Evolutionary conservation across 2,329 filamentous ascomycete genomes (phyloP), one percentile per base, ranked within the genome.

Genomic region (Aspergillus pseudoglaucus): DNA sequence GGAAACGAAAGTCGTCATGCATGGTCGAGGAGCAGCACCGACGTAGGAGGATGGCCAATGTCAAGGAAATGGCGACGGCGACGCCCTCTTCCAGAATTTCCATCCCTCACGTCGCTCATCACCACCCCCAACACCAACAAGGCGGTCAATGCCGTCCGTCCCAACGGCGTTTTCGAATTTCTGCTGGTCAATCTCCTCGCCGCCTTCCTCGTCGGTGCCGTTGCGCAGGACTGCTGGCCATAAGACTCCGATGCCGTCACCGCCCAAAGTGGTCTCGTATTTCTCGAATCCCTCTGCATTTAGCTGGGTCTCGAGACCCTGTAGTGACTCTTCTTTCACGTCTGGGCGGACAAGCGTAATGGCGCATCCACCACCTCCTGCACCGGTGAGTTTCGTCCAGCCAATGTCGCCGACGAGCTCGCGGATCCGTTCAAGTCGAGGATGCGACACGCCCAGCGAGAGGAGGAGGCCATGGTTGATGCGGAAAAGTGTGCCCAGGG

Each of bases 361-460:
- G 3, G 90, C 91, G 68, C 94, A 97, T 2, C 93, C 93, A 48
- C 93, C 94, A 10, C 93, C 94, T 18, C 93, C 93, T 1, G 93
- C 93, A 30, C 93, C 93, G 0, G 93, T 98, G 48, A 98, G 79
- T 68, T 98, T 98, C 10, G 93, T 96, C 90, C 90, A 98, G 25
- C 93, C 93, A 47, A 96, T 87, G 37, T 85, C 87, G 48, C 98
- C 91, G 43, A 95, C 86, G 22, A 98, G 75, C 70, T 95, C 91
- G 53, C 93, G 83, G 58, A 98, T 84, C 27, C 91, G 83, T 71
- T 98, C 93, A 22, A 98, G 78, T 42, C 90, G 84, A 1, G 93
- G 94, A 67, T 98, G 93, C 2, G 90, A 97, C 23, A 97, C 93
- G 6, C 93, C 93, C 3, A 98, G 75, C 1, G 90, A 85, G n/a